Evolutionary conservation across 2,329 filamentous ascomycete genomes (phyloP).

Genomic region (Intubia oerlemansii): DNA sequence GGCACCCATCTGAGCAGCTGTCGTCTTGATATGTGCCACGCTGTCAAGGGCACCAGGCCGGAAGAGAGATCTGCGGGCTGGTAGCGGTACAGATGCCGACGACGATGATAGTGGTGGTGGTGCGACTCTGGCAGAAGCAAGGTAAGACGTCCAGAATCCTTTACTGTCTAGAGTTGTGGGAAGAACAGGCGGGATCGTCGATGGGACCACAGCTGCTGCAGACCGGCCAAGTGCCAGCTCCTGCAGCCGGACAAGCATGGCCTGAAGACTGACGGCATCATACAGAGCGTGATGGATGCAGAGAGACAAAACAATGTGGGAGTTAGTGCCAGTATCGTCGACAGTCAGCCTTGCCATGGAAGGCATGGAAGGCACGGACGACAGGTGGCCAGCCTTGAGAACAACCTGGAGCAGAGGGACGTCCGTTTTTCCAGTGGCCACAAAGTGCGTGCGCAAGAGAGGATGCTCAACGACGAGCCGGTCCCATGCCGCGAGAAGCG

Average conservation of each 20-base stretch:
- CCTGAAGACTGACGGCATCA: conserved; percentile 58
- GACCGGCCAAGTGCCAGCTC: too few species aligned
- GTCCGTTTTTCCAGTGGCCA: conserved; percentile 11
- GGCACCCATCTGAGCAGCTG: conserved; percentile 27
- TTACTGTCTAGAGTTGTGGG: too few species aligned
- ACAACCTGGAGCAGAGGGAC: conserved; percentile 44
- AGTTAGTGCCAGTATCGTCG: too few species aligned
- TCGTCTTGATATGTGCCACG: conserved; percentile 17
- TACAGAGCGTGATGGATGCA: conserved; percentile 74
- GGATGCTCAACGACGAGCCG: conserved; percentile 30
- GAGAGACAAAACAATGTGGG: too few species aligned
- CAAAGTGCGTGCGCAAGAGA: conserved; percentile 40
- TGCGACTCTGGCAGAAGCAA: conserved; percentile 9
- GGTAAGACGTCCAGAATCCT: conserved; percentile 25
- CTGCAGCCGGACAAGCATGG: conserved; percentile 27
- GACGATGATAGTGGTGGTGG: too few species aligned
- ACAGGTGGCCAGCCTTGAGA: too few species aligned
- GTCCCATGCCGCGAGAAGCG: conserved; percentile 39
- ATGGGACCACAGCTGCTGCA: too few species aligned
- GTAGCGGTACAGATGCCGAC: too few species aligned
- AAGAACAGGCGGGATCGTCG: too few species aligned
- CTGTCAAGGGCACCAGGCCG: conserved; percentile 6
- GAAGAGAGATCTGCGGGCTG: not conserved
- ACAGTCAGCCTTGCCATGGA: too few species aligned
- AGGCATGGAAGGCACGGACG: too few species aligned